Evolutionary conservation across 2,329 filamentous ascomycete genomes (phyloP), one percentile per base, ranked within the genome.

Genomic region (Colletotrichum truncatum): DNA sequence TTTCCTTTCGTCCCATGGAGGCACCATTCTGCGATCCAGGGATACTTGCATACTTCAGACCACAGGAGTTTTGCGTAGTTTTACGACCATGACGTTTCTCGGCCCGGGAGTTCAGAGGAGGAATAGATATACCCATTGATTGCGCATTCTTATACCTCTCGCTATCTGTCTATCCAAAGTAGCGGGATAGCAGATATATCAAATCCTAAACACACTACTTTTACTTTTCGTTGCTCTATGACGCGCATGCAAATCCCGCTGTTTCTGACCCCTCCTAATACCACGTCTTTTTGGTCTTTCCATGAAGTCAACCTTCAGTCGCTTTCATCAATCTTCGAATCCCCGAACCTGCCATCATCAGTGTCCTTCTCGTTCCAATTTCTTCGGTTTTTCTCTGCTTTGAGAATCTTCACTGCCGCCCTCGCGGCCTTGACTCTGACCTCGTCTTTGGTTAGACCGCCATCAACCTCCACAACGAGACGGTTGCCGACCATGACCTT

Each of bases 341-440:
- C 26, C 54, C 58, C 52, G 12, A 5, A 26, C 4, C n/a, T 10
- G 23, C 45, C 43, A 10, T n/a, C 38, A 5, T 51, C n/a, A 2
- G 23, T 14, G 3, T 39, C n/a, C 8, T 48, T 28, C 18, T 26
- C 14, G 11, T 10, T 28, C 46, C 28, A 32, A 21, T 28, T 34
- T 49, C 23, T 34, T n/a, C 26, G 23, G 12, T 28, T 49, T 49
- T 64, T 66, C 36, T 66, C 68, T 6, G 54, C 48, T 61, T 69
- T 76, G 65, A 82, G 69, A 9, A 77, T 63, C 30, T 67, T 70
- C 23, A 88, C 75, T 0, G 86, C 87, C 67, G 74, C 70, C 41
- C 85, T 81, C 0, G 89, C 89, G 12, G 87, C 89, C 73, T 75
- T 84, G 0, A 82, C 84, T 76, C 83, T 80, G 8, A 85, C 82